These are phyloP conservation scores for Geotrichum australiense DNA, from an alignment of 1,139 yeast species.

Conservation along the genomic window DNA sequence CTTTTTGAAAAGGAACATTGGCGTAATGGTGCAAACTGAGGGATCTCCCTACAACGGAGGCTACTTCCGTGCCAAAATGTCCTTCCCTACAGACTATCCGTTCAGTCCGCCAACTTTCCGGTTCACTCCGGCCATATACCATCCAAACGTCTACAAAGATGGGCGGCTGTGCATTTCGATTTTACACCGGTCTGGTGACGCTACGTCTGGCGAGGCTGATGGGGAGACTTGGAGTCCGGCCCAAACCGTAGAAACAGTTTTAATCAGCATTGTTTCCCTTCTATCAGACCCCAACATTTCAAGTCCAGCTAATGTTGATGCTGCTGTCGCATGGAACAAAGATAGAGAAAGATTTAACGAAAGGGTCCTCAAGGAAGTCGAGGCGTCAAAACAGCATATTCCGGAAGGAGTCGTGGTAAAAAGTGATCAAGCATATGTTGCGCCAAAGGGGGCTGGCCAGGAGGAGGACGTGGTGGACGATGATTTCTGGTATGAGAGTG, in stretches of 20 bases:
- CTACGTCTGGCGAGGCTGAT: conserved; percentile 84
- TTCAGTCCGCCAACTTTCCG: conserved; percentile 86
- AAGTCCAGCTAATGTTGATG: conserved; percentile 96
- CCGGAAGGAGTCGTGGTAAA: conserved; percentile 87
- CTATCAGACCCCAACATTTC: conserved; percentile 89
- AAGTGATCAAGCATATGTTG: conserved; percentile 51
- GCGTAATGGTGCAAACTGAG: conserved; percentile 83
- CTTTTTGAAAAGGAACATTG: conserved; percentile 56
- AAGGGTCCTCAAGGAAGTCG: conserved; percentile 77
- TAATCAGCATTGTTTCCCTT: conserved; percentile 81
- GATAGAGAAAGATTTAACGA: conserved; percentile 73
- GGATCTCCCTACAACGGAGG: conserved; percentile 94
- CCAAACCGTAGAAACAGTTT: conserved; percentile 86
- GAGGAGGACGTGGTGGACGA: conserved; percentile 72
- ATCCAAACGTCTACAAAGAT: conserved; percentile 90
- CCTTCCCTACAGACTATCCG: conserved; percentile 87
- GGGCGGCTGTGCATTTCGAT: conserved; percentile 91
- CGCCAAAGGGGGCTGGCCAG: conserved; percentile 35
- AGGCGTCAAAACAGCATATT: conserved; percentile 71
- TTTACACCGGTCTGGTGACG: conserved; percentile 83
- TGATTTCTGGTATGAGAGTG: conserved; percentile 80
- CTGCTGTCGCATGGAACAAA: conserved; percentile 85
- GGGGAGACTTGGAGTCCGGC: conserved; percentile 90
- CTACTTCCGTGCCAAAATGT: conserved; percentile 83
- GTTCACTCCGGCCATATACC: conserved; percentile 92